Evolutionary conservation across 2,329 filamentous ascomycete species (phyloP).

Genomic region (Colletotrichum aenigma): DNA sequence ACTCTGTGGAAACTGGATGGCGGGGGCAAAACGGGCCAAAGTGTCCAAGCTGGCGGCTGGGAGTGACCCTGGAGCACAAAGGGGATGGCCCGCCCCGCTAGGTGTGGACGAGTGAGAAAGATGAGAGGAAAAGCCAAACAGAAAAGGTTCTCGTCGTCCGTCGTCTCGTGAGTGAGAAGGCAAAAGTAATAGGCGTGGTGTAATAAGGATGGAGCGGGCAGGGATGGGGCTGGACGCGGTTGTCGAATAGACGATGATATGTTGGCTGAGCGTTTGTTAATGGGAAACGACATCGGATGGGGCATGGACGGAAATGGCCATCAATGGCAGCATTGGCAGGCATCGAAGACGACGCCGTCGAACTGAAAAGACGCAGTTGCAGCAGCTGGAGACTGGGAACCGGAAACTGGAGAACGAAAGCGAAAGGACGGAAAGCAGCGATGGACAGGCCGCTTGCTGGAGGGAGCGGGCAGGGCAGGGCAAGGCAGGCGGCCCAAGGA

Average conservation of each 20-base stretch:
- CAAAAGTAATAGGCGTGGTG: neutral
- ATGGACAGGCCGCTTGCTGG: neutral
- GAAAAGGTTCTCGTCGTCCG: neutral
- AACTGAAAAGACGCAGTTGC: neutral
- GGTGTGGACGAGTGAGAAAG: neutral
- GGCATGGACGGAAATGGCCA: neutral
- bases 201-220: neutral
- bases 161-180: conserved; percentile 6
- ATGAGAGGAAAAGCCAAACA: neutral
- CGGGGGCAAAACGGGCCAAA: neutral
- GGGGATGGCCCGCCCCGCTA: conserved; percentile 9
- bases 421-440: neutral
- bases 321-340: neutral
- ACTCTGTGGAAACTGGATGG: neutral
- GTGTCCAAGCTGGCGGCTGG: conserved; percentile 1
- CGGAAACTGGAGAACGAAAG: neutral
- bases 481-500: neutral
- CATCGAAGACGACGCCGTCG: neutral
- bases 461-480: neutral
- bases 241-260: neutral
- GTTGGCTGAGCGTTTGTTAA: neutral
- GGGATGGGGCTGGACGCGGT: neutral
- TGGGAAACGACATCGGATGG: neutral
- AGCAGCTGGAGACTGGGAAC: neutral
- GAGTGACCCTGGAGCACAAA: neutral